These are phyloP conservation scores for Babesia bigemina DNA, from an alignment of 169 alveolate genomes.

Conservation along the genomic window DNA sequence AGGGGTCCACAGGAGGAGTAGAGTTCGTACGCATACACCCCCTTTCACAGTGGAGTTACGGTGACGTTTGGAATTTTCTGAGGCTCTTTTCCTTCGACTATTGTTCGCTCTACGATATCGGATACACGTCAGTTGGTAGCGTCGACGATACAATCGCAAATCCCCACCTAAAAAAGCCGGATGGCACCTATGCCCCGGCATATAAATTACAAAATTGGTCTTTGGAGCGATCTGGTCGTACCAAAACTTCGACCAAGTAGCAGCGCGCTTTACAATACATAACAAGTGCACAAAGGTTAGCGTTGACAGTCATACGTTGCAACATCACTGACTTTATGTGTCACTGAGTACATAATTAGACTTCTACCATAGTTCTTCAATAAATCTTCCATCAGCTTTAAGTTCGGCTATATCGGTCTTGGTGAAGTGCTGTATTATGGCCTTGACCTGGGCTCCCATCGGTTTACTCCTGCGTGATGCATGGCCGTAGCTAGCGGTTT, in stretches of 20 bases:
- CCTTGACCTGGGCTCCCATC: constrained; percentile 65
- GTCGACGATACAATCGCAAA: constrained; percentile 60
- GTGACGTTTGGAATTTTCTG: constrained; percentile 79
- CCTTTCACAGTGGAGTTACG: constrained; percentile 74
- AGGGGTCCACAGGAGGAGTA: constrained; percentile 53
- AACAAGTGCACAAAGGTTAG: neutral
- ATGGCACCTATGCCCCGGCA: constrained; percentile 75
- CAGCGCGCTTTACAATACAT: neutral
- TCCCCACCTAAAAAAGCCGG: constrained; percentile 64
- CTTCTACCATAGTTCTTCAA: constrained; percentile 74
- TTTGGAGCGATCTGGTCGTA: constrained; percentile 30
- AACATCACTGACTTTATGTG: neutral
- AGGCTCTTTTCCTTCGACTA: constrained; percentile 70
- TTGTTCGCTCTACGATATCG: constrained; percentile 74
- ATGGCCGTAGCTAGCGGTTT: too few relatives aligned
- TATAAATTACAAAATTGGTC: constrained; percentile 71
- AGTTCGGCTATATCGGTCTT: constrained; percentile 30
- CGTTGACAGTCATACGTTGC: neutral
- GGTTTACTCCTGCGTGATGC: constrained; percentile 35
- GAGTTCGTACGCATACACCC: constrained; percentile 70
- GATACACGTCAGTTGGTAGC: constrained; percentile 79
- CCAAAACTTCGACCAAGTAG: neutral
- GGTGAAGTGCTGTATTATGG: constrained; percentile 39
- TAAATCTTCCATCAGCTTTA: constrained; percentile 52
- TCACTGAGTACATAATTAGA: neutral